Percentiles rank a stretch among this genome's conserved stretches.
phyloP scores from a whole-genome alignment of 2,329 filamentous ascomycete genomes.

The Ophiostoma australiae region DNA sequence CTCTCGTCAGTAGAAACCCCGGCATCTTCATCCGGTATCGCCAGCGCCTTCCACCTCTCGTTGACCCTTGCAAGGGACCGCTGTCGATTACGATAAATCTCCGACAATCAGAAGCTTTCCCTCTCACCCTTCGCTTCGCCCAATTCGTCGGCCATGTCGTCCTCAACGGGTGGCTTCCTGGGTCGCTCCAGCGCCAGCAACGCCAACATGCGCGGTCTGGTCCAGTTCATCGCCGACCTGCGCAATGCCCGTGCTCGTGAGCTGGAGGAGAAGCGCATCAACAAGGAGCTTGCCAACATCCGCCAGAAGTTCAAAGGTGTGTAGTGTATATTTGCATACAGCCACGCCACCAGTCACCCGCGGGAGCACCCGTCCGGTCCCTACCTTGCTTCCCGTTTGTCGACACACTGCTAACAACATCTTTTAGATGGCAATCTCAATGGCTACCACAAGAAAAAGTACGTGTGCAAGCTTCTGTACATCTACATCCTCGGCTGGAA shows the following conservation, averaged over 20 bases:
- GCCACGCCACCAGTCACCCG: neutral
- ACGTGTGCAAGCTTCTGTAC: constrained; percentile 98
- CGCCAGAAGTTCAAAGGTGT: constrained; percentile 92
- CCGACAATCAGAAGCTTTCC: neutral
- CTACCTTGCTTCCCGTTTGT: neutral
- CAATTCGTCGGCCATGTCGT: constrained; percentile 44
- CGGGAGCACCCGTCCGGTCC: neutral
- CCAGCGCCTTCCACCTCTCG: neutral
- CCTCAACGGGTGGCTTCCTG: constrained; percentile 56
- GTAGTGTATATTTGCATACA: constrained; percentile 25
- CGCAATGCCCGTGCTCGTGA: constrained; percentile 92
- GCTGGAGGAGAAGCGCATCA: constrained; percentile 97
- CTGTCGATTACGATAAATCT: neutral
- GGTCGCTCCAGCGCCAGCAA: constrained; percentile 61
- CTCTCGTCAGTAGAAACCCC: neutral
- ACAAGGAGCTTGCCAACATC: constrained; percentile 98
- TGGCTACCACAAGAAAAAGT: constrained; percentile 99
- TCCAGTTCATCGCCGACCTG: constrained; percentile 97
- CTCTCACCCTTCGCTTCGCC: neutral
- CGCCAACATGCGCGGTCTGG: constrained; percentile 73
- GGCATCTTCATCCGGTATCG: neutral
- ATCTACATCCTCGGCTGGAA: constrained; percentile 99
- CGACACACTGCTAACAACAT: neutral
- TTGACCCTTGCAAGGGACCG: constrained; percentile 12
- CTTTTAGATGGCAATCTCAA: constrained; percentile 72